phyloP scores from a whole-genome alignment of 345 rosid genomes.

The Raphanus sativus region DNA sequence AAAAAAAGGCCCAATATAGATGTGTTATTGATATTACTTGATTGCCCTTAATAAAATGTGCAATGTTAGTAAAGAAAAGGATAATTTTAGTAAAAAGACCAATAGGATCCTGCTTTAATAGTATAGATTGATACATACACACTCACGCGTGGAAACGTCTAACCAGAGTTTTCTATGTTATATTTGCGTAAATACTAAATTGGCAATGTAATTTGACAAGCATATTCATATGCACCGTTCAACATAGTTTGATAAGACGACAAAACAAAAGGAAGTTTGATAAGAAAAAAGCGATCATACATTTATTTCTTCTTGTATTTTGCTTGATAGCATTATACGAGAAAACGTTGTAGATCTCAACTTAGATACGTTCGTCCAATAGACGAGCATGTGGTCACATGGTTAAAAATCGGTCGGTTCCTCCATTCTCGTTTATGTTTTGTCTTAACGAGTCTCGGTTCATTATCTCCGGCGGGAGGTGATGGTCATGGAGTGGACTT shows the following conservation, averaged over 20 bases:
- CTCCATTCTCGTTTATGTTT: constrained; percentile 27
- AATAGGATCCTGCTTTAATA: too few relatives aligned
- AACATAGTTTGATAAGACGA: background rate
- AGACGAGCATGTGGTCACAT: constrained; percentile 35
- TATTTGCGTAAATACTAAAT: background rate
- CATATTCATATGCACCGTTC: background rate
- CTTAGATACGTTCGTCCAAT: constrained; percentile 4
- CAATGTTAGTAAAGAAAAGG: too few relatives aligned
- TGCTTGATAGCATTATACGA: constrained; percentile 8
- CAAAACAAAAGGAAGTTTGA: constrained; percentile 2
- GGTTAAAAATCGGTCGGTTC: constrained; percentile 35
- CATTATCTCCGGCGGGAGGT: constrained; percentile 27
- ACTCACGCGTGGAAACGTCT: constrained; percentile 1
- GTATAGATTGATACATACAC: too few relatives aligned
- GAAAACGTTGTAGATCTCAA: constrained; percentile 22
- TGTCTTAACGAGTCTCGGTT: constrained; percentile 29
- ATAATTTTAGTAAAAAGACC: too few relatives aligned
- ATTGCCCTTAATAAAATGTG: too few relatives aligned
- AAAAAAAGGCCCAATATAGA: too few relatives aligned
- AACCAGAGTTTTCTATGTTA: background rate
- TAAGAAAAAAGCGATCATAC: background rate
- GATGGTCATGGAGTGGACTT: constrained; percentile 4
- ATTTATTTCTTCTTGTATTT: background rate
- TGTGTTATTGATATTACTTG: too few relatives aligned
- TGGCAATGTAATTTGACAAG: background rate